Base-by-base conservation (phyloP, 768 basidiomycete species). In the Pulveroboletus sp. region DNA sequence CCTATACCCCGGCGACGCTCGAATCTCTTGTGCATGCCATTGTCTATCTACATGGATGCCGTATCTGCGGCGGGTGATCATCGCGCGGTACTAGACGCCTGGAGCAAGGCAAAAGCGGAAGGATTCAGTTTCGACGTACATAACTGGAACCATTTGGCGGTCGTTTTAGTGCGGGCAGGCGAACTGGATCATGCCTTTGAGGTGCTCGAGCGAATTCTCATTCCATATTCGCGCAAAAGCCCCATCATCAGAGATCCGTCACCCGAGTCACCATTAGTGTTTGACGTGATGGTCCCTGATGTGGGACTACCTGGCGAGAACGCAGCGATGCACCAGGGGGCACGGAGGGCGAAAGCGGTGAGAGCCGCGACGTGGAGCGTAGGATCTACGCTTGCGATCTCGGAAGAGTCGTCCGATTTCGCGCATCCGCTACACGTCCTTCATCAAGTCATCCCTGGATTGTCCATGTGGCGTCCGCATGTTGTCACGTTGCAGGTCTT, bases 81-180 rank as follows among this genome's bases (percentile, higher is more conserved):
- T 57, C 54, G 62, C 8, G 78, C 83, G 51, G 76, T 94, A 39
- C 77, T 83, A 14, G 60, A 63, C 4, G 72, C 77, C 0, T 97
- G 95, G 93, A 70, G 72, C n/a, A 63, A 71, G 28, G 76, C 89
- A 43, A 77, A 78, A 52, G 56, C 66, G 10, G 67, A 73, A 9
- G 89, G 89, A 2, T 86, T 94, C 57, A 74, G 74, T 11, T 91
- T 93, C 64, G 90, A 94, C 63, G 78, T 87, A 11, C 83, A 87
- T 59, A 97, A 96, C 65, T 98, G 92, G 89, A 96, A 95, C 60
- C 83, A 89, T 59, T 76, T 96, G 26, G 77, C 76, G 24, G 73
- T 86, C 9, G 86, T 83, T 13, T 76, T 94, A 21, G 74, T 92
- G 35, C 82, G 88, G 28, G 89, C 87, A 0, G 90, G 89, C 24